Base-by-base conservation (phyloP, 306 rosid species). In the Fagus crenata region DNA sequence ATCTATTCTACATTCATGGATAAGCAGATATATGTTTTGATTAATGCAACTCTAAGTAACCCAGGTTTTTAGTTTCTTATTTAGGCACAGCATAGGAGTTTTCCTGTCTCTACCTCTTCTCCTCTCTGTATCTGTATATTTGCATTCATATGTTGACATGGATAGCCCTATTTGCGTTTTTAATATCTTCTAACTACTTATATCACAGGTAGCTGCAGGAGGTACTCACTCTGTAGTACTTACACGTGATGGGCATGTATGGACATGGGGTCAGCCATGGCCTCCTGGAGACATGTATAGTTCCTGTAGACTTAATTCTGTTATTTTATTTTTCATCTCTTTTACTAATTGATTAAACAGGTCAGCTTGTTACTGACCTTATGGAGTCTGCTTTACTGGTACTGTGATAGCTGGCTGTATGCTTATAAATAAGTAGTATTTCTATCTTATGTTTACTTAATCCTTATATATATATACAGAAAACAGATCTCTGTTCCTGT, bases 201-300 rank as follows among this genome's bases (percentile, higher is more conserved):
- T 67, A 64, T 68, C 46, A 67, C 84, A 96, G 98, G 99, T 96
- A 54, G 99, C 99, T 61, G 99, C 99, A 40, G 99, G 99, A 75
- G 99, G 99, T 73, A 96, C 99, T 78, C 98, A 96, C 89, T 96
- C 97, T 22, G 96, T 96, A 71, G 99, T 96, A 69, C 98, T 96
- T 86, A 96, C 99, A 43, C 86, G 89, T 37, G 97, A 90, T 73
- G 99, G 99, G 53, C 94, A 92, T 61, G 98, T 96, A 70, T 96
- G 99, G 99, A 91, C 96, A 37, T 96, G 99, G 99, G 99, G 99
- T 85, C 99, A 96, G 75, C 99, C 98, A 13, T 96, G 99, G 99
- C 99, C 99, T 72, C 99, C 99, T 9, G 99, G 99, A 68, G 98
- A 96, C 86, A 96, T 96, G 99, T 96, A 91, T 73, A 70, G 32